Evolutionary conservation across 148 eudicot species (phyloP).

Genomic region (Amaranthus cruentus): DNA sequence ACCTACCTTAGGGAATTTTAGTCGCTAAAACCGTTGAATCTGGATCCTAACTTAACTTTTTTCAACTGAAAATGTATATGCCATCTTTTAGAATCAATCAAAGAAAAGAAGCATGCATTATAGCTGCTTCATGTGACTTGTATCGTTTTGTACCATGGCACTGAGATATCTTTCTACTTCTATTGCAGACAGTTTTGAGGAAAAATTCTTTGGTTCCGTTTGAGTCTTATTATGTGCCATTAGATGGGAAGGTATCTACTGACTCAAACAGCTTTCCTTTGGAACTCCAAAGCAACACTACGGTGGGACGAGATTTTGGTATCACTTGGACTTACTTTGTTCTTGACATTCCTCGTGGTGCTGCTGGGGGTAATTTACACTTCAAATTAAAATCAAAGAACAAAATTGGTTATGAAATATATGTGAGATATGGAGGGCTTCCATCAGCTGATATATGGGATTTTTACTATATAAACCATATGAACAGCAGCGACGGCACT

Average conservation of each 20-base stretch:
- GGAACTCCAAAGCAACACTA: slow-evolving; percentile 59
- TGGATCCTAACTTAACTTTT: too few relatives aligned
- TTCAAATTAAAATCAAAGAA: slow-evolving; percentile 42
- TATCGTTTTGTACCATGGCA: not conserved
- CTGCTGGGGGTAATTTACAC: slow-evolving; percentile 76
- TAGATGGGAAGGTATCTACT: slow-evolving; percentile 34
- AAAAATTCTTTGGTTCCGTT: slow-evolving; percentile 55
- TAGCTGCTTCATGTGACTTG: too few relatives aligned
- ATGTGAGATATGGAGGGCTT: slow-evolving; percentile 70
- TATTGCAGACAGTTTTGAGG: slow-evolving; percentile 74
- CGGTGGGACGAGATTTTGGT: slow-evolving; percentile 26
- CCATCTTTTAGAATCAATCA: too few relatives aligned
- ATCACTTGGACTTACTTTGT: slow-evolving; percentile 70
- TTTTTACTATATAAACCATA: slow-evolving; percentile 56
- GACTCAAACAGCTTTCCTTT: slow-evolving; percentile 57
- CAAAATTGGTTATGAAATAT: slow-evolving; percentile 50
- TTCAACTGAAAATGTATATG: too few relatives aligned
- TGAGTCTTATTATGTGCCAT: slow-evolving; percentile 65
- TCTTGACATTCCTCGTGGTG: slow-evolving; percentile 71
- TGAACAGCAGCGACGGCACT: slow-evolving; percentile 64
- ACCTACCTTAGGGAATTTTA: too few relatives aligned
- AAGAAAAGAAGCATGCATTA: too few relatives aligned
- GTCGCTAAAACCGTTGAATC: too few relatives aligned
- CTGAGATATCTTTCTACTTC: slow-evolving; percentile 8
- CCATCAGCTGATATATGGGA: slow-evolving; percentile 64